These are phyloP conservation scores for Apophysomyces elegans DNA, from an alignment of 371 early-diverging fungal genomes.

Conservation along the genomic window DNA sequence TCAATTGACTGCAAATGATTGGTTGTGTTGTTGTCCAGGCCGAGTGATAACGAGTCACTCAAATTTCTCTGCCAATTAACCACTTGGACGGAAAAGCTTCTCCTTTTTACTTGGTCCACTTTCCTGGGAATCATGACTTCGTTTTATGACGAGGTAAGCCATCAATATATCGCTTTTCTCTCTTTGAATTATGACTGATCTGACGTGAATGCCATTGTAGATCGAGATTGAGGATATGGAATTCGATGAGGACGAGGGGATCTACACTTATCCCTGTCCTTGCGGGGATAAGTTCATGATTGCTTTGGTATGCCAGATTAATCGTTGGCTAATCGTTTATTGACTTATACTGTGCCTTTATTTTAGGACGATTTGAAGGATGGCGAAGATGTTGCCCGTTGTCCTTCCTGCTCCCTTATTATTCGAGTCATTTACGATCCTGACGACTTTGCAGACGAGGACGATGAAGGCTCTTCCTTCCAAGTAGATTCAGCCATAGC, in stretches of 20 bases:
- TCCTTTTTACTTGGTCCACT: constrained; percentile 5
- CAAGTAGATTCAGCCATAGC: constrained; percentile 39
- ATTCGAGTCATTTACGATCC: constrained; percentile 87
- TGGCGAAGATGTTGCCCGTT: constrained; percentile 95
- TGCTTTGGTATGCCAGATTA: constrained; percentile 53
- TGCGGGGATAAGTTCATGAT: constrained; percentile 99
- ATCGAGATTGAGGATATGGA: constrained; percentile 98
- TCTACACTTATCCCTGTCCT: constrained; percentile 98
- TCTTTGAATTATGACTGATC: neutral
- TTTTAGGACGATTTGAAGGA: constrained; percentile 82
- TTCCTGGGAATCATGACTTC: constrained; percentile 27
- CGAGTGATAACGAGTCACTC: neutral
- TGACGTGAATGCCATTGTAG: constrained; percentile 16
- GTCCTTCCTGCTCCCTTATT: constrained; percentile 96
- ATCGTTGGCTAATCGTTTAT: no score
- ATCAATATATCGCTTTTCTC: neutral
- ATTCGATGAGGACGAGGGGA: constrained; percentile 83
- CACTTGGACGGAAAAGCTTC: neutral
- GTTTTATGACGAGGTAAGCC: constrained; percentile 38
- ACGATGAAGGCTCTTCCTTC: constrained; percentile 44
- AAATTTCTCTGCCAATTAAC: neutral
- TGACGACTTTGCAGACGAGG: constrained; percentile 62
- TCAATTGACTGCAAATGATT: no score
- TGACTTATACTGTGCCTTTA: neutral
- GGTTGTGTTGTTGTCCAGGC: neutral